phyloP scores from a whole-genome alignment of 2,329 filamentous ascomycete species.

The Colletotrichum sp. region DNA sequence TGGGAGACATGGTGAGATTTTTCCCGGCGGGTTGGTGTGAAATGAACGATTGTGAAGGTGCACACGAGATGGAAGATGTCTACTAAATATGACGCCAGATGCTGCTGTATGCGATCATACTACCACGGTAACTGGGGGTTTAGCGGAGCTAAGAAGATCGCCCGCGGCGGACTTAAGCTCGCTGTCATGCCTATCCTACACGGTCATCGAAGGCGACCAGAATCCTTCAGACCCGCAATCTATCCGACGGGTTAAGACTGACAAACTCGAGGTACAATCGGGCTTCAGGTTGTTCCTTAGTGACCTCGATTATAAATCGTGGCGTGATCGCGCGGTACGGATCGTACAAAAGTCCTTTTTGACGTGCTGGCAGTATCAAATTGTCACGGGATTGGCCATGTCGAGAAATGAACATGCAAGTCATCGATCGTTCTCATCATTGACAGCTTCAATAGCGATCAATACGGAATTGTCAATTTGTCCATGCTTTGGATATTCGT shows the following conservation, averaged over 20 bases:
- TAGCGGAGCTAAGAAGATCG: neutral
- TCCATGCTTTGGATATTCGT: neutral
- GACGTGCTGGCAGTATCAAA: accelerated
- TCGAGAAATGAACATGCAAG: neutral
- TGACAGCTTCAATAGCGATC: accelerated
- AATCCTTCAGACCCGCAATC: neutral
- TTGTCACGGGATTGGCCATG: neutral
- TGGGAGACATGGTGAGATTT: neutral
- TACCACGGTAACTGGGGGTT: neutral
- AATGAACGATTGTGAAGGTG: neutral
- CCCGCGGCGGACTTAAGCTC: neutral
- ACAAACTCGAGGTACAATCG: neutral
- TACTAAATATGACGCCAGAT: neutral
- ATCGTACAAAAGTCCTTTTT: neutral
- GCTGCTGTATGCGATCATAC: neutral
- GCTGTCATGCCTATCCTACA: accelerated
- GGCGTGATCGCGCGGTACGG: neutral
- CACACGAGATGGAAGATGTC: neutral
- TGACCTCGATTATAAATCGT: neutral
- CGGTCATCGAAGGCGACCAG: neutral
- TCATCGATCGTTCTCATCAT: neutral
- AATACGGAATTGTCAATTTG: neutral
- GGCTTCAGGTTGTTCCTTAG: accelerated
- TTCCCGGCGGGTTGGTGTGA: neutral
- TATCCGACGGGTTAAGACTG: neutral